Percentiles rank a stretch among this genome's conserved stretches.
phyloP scores from a whole-genome alignment of 2,329 filamentous ascomycete species.

The Penicillium sp. region DNA sequence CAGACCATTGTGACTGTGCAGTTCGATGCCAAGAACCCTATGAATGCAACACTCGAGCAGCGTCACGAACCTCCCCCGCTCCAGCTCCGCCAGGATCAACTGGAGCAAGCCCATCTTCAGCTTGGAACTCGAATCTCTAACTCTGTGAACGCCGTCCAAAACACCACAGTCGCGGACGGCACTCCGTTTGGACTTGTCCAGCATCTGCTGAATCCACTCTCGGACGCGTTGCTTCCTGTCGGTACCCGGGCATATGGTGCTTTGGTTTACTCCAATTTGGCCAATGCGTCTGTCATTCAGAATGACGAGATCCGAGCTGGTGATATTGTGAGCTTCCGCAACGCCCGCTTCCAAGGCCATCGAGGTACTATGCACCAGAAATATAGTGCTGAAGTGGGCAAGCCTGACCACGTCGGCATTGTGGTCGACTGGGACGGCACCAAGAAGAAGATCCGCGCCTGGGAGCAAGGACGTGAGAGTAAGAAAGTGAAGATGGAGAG shows the following conservation, averaged over 20 bases:
- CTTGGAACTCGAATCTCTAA: conserved; percentile 76
- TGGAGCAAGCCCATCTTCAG: conserved; percentile 76
- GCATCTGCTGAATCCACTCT: conserved; percentile 70
- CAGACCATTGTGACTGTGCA: conserved; percentile 81
- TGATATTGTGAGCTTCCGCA: conserved; percentile 88
- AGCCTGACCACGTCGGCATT: conserved; percentile 79
- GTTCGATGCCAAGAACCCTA: conserved; percentile 70
- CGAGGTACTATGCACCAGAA: conserved; percentile 93
- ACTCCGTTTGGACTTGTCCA: conserved; percentile 71
- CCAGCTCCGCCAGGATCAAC: conserved; percentile 80
- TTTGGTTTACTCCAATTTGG: conserved; percentile 88
- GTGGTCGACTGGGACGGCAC: conserved; percentile 97
- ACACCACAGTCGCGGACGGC: conserved; percentile 77
- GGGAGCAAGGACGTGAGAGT: conserved; percentile 91
- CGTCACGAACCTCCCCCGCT: conserved; percentile 79
- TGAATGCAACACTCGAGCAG: conserved; percentile 73
- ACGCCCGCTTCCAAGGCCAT: conserved; percentile 91
- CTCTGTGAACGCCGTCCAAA: conserved; percentile 66
- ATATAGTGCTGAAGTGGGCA: conserved; percentile 82
- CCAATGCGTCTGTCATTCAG: conserved; percentile 85
- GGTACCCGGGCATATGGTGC: conserved; percentile 89
- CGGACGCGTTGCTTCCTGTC: conserved; percentile 72
- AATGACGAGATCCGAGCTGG: conserved; percentile 90
- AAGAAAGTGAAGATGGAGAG: conserved; percentile 93
- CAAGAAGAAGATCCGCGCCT: conserved; percentile 93